These are phyloP conservation scores for Penicillium sp. DNA, from an alignment of 2,329 filamentous ascomycete genomes.

Conservation along the genomic window DNA sequence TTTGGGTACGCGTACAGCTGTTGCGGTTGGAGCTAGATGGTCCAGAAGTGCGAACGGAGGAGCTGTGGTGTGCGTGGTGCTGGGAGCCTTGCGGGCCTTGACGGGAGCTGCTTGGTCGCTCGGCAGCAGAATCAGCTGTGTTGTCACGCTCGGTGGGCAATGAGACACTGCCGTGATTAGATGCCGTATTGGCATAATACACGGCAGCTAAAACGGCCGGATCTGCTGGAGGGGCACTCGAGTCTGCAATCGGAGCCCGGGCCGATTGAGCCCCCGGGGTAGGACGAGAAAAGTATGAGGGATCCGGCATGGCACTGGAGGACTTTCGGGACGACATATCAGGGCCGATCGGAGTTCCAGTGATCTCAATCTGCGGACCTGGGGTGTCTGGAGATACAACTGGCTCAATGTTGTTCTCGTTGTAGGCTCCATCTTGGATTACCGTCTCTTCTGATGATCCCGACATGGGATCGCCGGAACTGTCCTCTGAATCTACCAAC, in stretches of 20 bases:
- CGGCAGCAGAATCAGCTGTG: slow-evolving; percentile 18
- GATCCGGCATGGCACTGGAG: slow-evolving; percentile 31
- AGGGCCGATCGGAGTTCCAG: slow-evolving; percentile 23
- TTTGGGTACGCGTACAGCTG: slow-evolving; percentile 43
- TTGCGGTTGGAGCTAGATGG: slow-evolving; percentile 37
- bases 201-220: slow-evolving; percentile 31
- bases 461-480: slow-evolving; percentile 17
- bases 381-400: slow-evolving; percentile 38
- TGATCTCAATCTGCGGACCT: slow-evolving; percentile 38
- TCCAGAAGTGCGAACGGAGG: slow-evolving; percentile 35
- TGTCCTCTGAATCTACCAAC: not conserved
- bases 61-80: slow-evolving; percentile 36
- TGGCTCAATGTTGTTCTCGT: slow-evolving; percentile 36
- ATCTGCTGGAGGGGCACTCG: slow-evolving; percentile 10
- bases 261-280: slow-evolving; percentile 14
- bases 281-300: slow-evolving; percentile 27
- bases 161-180: slow-evolving; percentile 11
- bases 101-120: slow-evolving; percentile 32
- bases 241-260: slow-evolving; percentile 17
- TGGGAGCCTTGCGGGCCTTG: slow-evolving; percentile 22
- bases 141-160: slow-evolving; percentile 10
- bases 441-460: slow-evolving; percentile 10
- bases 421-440: slow-evolving; percentile 20
- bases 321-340: slow-evolving; percentile 33
- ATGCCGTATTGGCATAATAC: slow-evolving; percentile 26